Evolutionary conservation across 108 stramenopile genomes (phyloP), one percentile per base, ranked within the genome.

Genomic region (Cyclotella choctawhatcheeana): DNA sequence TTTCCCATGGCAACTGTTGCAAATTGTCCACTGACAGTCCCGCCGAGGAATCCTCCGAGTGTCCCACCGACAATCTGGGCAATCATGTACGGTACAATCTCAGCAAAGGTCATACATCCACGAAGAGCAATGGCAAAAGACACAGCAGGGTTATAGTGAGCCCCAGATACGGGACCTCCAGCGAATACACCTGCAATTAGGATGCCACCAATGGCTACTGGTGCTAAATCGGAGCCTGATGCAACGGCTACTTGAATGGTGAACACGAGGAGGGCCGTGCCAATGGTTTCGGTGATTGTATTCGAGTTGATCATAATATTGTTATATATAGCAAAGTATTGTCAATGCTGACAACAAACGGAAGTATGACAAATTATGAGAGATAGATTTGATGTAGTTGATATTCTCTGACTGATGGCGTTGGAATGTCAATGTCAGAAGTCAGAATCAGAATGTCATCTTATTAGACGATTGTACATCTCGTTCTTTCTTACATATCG

Each of bases 71-170:
- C 7, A 37, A 79, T 70, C 66, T 86, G 85, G 45, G 58, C 64
- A 51, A 50, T 26, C 33, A 25, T 33, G 71, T 79, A 82, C 14
- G 7, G 20, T 0, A 62, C 17, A 69, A 76, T 76, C 52, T 79
- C 56, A 13, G 20, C 26, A 29, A 59, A 47, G 0, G 74, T 54
- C 24, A 86, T 79, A 31, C 74, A 32, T 40, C 85, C 60, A 48
- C 67, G 74, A 2, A 83, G 58, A 13, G 67, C 51, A 17, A 82
- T 37, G 31, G 44, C 37, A 14, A 83, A 50, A n/a, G 77, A 76
- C 8, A 86, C 73, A 2, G 68, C 82, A 14, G 85, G 85, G 51
- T 86, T 86, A 35, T 77, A 77, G 64, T 86, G 82, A 10, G 75
- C 82, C 0, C 85, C 85, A 27, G 79, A 69, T 25, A 83, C 50